phyloP scores from a whole-genome alignment of 176 grass and related monocot species.

The Oryza nivara region DNA sequence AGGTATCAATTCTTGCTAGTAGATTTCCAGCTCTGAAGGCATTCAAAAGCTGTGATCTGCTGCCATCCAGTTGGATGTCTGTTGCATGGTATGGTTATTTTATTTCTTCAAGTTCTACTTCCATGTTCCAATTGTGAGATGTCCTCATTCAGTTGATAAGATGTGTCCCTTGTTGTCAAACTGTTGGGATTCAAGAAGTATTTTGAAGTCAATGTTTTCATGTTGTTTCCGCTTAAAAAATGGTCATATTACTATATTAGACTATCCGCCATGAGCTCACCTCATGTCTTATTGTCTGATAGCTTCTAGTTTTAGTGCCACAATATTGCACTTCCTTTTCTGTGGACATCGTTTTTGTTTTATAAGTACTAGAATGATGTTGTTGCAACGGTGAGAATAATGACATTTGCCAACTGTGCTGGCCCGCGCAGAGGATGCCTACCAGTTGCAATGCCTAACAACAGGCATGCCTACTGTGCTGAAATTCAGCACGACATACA shows the following conservation, averaged over 20 bases:
- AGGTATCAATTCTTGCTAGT: slow-evolving; percentile 83
- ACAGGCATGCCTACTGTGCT: slow-evolving; percentile 61
- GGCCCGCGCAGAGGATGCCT: slow-evolving; percentile 71
- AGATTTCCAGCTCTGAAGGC: slow-evolving; percentile 83
- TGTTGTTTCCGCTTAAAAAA: background rate
- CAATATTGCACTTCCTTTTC: slow-evolving; percentile 3
- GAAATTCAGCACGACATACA: slow-evolving; percentile 62
- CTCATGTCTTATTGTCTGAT: background rate
- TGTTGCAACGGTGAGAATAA: slow-evolving; percentile 39
- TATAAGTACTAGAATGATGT: slow-evolving; percentile 34
- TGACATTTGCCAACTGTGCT: slow-evolving; percentile 66
- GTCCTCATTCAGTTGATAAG: background rate
- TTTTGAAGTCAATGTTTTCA: background rate
- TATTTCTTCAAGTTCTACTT: slow-evolving; percentile 2
- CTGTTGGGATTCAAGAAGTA: background rate
- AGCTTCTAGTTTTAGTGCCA: slow-evolving; percentile 29
- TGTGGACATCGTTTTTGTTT: slow-evolving; percentile 27
- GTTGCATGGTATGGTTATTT: slow-evolving; percentile 83
- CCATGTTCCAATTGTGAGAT: background rate
- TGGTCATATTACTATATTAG: background rate
- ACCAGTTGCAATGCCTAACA: slow-evolving; percentile 69
- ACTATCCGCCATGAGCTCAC: background rate
- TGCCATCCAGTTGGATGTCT: slow-evolving; percentile 92
- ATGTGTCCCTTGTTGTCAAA: background rate
- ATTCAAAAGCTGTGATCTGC: slow-evolving; percentile 88